Conservation (phyloP, 176 grass and related monocot genomes). For the Triticum monococcum region DNA sequence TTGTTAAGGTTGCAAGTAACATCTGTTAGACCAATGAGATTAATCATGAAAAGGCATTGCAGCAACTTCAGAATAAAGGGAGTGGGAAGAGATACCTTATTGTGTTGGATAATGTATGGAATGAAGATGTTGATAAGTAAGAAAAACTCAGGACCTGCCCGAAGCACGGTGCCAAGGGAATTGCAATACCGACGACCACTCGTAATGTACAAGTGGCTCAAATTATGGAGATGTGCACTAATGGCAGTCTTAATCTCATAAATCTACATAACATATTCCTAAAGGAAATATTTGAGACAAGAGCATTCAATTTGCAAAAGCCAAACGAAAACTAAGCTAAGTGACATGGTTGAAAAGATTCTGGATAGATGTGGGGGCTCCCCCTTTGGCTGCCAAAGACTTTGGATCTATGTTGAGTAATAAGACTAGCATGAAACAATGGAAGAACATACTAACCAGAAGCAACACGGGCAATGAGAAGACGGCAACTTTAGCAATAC, state of each 20-base stretch:
- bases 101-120: too few species aligned
- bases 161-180: too few species aligned
- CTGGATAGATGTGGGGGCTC: not conserved
- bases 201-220: too few species aligned
- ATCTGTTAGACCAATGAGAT: too few species aligned
- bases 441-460: not conserved
- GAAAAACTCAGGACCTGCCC: too few species aligned
- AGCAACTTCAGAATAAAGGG: too few species aligned
- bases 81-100: too few species aligned
- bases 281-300: conserved; percentile 10
- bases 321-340: not conserved
- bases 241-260: not conserved
- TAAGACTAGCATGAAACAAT: not conserved
- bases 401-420: conserved; percentile 11
- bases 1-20: too few species aligned
- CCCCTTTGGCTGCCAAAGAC: conserved; percentile 1
- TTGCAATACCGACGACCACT: too few species aligned
- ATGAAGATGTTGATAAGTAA: too few species aligned
- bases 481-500: not conserved
- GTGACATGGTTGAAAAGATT: not conserved
- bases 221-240: not conserved
- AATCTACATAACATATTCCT: not conserved
- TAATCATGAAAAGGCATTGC: too few species aligned
- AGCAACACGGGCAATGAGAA: not conserved
- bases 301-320: not conserved